phyloP scores from a whole-genome alignment of 495 filamentous ascomycete genomes.

The Talaromyces liani region DNA sequence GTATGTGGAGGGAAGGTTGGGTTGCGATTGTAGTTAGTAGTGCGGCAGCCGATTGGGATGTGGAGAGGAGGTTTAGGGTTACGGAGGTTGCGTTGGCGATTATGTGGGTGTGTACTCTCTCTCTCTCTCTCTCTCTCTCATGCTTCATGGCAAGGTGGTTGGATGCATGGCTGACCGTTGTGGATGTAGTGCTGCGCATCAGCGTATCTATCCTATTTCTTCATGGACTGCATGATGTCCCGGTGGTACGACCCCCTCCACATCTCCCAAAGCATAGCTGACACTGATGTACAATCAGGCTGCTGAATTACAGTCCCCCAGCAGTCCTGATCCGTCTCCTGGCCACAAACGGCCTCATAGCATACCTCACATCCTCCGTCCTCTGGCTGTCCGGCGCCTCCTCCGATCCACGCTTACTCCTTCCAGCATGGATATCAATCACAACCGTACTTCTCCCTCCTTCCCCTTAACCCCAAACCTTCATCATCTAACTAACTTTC shows the following conservation, averaged over 20 bases:
- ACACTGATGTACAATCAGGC: constrained; percentile 38
- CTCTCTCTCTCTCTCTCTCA: no score
- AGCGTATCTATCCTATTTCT: constrained; percentile 81
- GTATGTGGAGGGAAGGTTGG: constrained; percentile 38
- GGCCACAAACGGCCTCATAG: constrained; percentile 70
- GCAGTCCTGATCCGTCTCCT: constrained; percentile 79
- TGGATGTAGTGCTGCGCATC: constrained; percentile 62
- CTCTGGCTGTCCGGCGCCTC: constrained; percentile 68
- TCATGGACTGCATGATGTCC: constrained; percentile 88
- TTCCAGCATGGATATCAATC: constrained; percentile 81
- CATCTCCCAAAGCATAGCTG: not conserved
- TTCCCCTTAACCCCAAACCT: not conserved
- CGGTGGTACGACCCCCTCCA: constrained; percentile 54
- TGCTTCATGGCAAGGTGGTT: not conserved
- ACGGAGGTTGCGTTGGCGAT: constrained; percentile 75
- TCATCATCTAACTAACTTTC: not conserved
- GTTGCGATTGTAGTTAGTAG: constrained; percentile 38
- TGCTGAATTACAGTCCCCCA: constrained; percentile 79
- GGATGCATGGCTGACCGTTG: not conserved
- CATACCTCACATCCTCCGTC: constrained; percentile 73
- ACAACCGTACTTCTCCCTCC: constrained; percentile 50
- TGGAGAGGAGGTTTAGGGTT: constrained; percentile 53
- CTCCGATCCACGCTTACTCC: constrained; percentile 67
- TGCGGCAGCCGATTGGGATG: constrained; percentile 42
- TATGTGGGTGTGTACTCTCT: constrained; percentile 63